Conservation (phyloP, 495 filamentous ascomycete genomes). For the Parachaetomium inaequale region DNA sequence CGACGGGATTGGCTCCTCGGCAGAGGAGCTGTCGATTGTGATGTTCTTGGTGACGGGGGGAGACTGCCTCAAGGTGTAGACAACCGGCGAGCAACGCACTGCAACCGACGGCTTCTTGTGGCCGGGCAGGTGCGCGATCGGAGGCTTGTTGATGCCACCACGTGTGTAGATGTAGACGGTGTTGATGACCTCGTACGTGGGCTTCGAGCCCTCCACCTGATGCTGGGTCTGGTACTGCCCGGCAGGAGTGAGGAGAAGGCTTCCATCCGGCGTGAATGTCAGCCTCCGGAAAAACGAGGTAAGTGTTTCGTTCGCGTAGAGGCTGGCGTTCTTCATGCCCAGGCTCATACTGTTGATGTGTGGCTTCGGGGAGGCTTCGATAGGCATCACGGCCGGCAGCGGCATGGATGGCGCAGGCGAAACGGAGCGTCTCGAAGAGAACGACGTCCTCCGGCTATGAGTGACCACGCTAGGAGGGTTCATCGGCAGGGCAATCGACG, state of each 20-base stretch:
- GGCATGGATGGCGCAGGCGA: constrained; percentile 96
- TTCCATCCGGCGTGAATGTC: constrained; percentile 93
- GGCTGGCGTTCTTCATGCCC: constrained; percentile 75
- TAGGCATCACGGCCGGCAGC: constrained; percentile 92
- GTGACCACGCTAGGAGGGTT: constrained; percentile 85
- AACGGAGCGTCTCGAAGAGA: constrained; percentile 87
- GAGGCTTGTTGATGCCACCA: constrained; percentile 94
- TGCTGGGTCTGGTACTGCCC: constrained; percentile 89
- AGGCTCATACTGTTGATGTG: constrained; percentile 51
- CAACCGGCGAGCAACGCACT: constrained; percentile 87
- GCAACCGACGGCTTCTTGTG: constrained; percentile 98
- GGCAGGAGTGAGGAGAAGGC: constrained; percentile 90
- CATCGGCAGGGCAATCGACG: constrained; percentile 87
- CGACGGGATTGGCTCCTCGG: constrained; percentile 75
- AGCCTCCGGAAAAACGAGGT: constrained; percentile 96
- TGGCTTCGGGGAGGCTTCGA: constrained; percentile 81
- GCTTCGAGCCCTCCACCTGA: constrained; percentile 65
- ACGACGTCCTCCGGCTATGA: constrained; percentile 90
- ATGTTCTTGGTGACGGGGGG: constrained; percentile 75
- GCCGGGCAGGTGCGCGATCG: constrained; percentile 93
- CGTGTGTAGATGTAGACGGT: constrained; percentile 98
- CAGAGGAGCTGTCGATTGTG: constrained; percentile 86
- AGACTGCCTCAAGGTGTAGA: constrained; percentile 73
- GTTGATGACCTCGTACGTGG: constrained; percentile 82
- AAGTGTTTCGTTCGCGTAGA: constrained; percentile 96